Conservation (phyloP, 177 flowering plant genomes). For the Vitis hybrid region DNA sequence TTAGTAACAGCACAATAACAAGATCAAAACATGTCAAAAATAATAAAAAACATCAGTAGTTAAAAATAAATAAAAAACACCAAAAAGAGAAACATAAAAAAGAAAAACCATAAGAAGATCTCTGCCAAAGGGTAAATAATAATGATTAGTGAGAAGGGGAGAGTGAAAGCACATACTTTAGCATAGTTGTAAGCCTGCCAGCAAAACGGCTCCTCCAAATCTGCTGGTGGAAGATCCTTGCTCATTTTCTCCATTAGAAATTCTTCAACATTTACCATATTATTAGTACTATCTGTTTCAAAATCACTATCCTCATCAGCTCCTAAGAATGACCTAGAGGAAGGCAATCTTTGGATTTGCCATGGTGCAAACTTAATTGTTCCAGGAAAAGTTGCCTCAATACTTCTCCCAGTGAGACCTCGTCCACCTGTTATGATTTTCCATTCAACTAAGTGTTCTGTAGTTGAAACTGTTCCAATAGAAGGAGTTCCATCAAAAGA, state of each 20-base stretch:
- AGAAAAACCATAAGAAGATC: too few relatives aligned
- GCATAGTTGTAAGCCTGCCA: constrained; percentile 98
- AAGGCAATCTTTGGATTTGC: constrained; percentile 44
- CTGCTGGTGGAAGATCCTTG: constrained; percentile 82
- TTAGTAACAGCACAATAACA: too few relatives aligned
- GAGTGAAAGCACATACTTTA: constrained; percentile 44
- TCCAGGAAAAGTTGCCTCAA: constrained; percentile 97
- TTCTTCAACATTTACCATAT: constrained; percentile 76
- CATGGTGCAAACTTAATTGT: constrained; percentile 82
- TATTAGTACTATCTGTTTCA: constrained; percentile 59
- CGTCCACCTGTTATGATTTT: constrained; percentile 79
- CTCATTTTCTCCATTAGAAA: constrained; percentile 79
- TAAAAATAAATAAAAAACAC: too few relatives aligned
- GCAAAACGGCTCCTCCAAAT: constrained; percentile 93
- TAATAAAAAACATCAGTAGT: too few relatives aligned
- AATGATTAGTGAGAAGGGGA: not conserved
- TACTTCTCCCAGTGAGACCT: constrained; percentile 71
- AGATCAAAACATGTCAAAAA: too few relatives aligned
- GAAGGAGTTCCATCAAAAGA: constrained; percentile 95
- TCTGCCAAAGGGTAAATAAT: not conserved
- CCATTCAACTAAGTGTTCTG: constrained; percentile 93
- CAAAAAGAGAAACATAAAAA: too few relatives aligned
- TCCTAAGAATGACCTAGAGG: constrained; percentile 38
- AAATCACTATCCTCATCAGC: constrained; percentile 82
- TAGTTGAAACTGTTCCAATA: constrained; percentile 72